Conservation (phyloP, 2,329 filamentous ascomycete species). For the Fusarium armeniacum region DNA sequence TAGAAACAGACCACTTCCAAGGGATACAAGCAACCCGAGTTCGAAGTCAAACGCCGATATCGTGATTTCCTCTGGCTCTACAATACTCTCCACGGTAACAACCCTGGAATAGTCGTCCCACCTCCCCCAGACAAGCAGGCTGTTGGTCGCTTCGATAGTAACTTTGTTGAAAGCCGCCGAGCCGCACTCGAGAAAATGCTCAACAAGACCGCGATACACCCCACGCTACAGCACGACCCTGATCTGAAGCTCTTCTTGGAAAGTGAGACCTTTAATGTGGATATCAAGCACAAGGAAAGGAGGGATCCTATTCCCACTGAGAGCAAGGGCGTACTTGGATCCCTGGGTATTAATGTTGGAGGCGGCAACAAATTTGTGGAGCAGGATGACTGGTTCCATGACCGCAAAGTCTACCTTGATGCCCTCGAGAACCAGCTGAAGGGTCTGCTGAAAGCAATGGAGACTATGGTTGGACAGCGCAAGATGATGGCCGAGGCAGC, state of each 20-base stretch:
- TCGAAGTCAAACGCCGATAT: conserved; percentile 93
- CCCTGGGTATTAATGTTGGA: conserved; percentile 83
- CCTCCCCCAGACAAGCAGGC: conserved; percentile 98
- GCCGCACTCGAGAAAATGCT: conserved; percentile 97
- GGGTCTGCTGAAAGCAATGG: conserved; percentile 91
- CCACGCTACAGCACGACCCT: conserved; percentile 89
- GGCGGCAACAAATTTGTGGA: conserved; percentile 91
- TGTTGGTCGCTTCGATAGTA: conserved; percentile 93
- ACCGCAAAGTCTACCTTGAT: conserved; percentile 94
- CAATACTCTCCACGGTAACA: conserved; percentile 92
- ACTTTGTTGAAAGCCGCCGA: conserved; percentile 94
- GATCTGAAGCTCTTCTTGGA: conserved; percentile 97
- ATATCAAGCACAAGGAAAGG: conserved; percentile 97
- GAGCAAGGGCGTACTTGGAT: conserved; percentile 93
- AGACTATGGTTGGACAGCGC: conserved; percentile 90
- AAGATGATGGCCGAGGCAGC: conserved; percentile 95
- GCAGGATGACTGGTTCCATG: conserved; percentile 99
- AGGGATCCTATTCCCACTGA: conserved; percentile 88
- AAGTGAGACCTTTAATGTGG: conserved; percentile 94
- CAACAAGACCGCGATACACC: conserved; percentile 93
- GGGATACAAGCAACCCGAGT: conserved; percentile 92
- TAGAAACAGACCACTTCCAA: conserved; percentile 85
- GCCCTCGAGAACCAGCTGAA: conserved; percentile 93
- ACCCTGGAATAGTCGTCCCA: conserved; percentile 93
- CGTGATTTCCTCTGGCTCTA: conserved; percentile 99